phyloP scores from a whole-genome alignment of 495 filamentous ascomycete genomes.

The Penicillium maclennaniae region DNA sequence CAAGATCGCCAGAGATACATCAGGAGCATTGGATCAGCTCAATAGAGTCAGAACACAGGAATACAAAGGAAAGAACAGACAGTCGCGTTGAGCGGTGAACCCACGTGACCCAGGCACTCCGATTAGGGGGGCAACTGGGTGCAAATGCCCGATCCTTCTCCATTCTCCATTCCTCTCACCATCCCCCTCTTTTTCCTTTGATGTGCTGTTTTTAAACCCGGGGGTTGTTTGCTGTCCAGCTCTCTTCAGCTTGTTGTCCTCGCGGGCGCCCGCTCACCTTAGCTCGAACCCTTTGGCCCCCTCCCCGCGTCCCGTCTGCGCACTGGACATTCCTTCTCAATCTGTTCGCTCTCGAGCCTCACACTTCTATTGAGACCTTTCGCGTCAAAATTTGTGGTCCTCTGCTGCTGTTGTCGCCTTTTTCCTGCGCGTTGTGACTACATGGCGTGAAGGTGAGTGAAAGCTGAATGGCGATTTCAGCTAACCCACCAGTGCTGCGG shows the following conservation, averaged over 20 bases:
- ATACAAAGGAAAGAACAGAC: neutral
- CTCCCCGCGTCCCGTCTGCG: conserved; percentile 20
- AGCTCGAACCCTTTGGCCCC: conserved; percentile 15
- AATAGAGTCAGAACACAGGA: too few species aligned
- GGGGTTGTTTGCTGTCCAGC: neutral
- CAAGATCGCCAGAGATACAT: too few species aligned
- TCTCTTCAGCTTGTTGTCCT: neutral
- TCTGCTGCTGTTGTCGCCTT: neutral
- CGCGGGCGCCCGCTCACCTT: conserved; percentile 3
- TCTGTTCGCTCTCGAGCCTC: neutral
- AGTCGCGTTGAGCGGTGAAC: neutral
- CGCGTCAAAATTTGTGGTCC: conserved; percentile 6
- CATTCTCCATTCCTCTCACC: conserved; percentile 24
- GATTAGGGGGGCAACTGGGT: conserved; percentile 9
- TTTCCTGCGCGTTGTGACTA: conserved; percentile 11
- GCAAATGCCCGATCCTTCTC: conserved; percentile 19
- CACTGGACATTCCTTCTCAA: conserved; percentile 6
- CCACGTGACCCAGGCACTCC: conserved; percentile 16
- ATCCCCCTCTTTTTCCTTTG: neutral
- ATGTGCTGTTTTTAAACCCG: neutral
- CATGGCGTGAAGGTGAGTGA: conserved; percentile 26
- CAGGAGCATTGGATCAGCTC: too few species aligned
- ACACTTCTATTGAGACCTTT: neutral
- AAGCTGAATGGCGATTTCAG: neutral
- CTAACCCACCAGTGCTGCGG: neutral